These are phyloP conservation scores for Nemania bipapillata DNA, from an alignment of 2,329 filamentous ascomycete genomes.

Conservation along the genomic window DNA sequence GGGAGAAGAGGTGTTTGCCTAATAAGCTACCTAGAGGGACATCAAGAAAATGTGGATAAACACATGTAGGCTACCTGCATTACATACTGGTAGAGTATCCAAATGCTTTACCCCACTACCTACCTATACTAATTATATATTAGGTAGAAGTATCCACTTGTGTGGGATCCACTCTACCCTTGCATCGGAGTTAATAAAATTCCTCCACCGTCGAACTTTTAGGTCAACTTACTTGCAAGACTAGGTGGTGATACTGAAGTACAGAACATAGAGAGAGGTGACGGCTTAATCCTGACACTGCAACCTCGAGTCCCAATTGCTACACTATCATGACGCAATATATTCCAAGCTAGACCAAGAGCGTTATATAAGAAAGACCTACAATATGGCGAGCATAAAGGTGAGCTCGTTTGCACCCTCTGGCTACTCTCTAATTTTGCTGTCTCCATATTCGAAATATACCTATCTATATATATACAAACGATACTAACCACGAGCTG, in stretches of 20 bases:
- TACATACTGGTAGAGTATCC: neutral
- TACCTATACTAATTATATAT: too few relatives aligned
- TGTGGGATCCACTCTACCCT: neutral
- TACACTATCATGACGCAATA: slow-evolving; percentile 21
- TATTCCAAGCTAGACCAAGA: neutral
- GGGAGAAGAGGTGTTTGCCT: neutral
- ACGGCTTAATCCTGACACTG: neutral
- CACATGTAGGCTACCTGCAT: neutral
- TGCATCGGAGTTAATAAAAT: slow-evolving; percentile 46
- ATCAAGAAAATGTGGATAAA: neutral
- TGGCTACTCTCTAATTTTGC: neutral
- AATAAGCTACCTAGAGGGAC: neutral
- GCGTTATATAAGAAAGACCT: slow-evolving; percentile 15
- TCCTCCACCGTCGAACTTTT: slow-evolving; percentile 48
- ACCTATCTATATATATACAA: too few relatives aligned
- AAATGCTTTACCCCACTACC: neutral
- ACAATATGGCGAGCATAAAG: slow-evolving; percentile 46
- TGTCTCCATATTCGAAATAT: neutral
- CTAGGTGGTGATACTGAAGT: slow-evolving; percentile 23
- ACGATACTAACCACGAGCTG: too few relatives aligned
- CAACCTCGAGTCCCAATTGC: neutral
- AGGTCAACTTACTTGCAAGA: slow-evolving; percentile 13
- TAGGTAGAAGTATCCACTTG: neutral
- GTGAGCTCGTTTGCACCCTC: slow-evolving; percentile 32
- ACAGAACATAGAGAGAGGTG: too few relatives aligned